phyloP scores from a whole-genome alignment of 148 eudicot species.

The Camellia japonica region DNA sequence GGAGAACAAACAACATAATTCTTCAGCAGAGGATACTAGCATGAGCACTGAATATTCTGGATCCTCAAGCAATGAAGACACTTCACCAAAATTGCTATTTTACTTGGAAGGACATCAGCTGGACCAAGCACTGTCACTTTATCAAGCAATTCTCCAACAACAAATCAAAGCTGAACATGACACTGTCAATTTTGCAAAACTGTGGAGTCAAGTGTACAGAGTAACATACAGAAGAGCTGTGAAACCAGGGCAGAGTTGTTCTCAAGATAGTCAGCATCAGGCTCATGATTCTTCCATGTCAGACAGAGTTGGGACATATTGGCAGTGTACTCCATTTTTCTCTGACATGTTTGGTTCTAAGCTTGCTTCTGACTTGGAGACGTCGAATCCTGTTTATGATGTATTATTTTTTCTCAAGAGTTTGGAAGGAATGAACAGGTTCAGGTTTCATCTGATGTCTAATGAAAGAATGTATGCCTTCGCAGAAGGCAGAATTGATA shows the following conservation, averaged over 20 bases:
- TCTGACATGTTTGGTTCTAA: constrained; percentile 35
- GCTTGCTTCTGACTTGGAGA: constrained; percentile 45
- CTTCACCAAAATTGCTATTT: constrained; percentile 53
- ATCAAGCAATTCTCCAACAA: constrained; percentile 67
- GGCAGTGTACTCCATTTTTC: constrained; percentile 43
- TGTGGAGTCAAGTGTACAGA: constrained; percentile 64
- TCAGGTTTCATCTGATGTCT: constrained; percentile 56
- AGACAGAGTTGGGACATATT: constrained; percentile 22
- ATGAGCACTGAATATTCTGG: constrained; percentile 26
- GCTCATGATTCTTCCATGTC: constrained; percentile 22
- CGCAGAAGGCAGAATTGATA: constrained; percentile 55
- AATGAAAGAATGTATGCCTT: constrained; percentile 51
- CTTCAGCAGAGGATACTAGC: constrained; percentile 36
- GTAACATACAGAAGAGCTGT: constrained; percentile 52
- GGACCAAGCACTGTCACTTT: constrained; percentile 50
- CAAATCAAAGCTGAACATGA: constrained; percentile 40
- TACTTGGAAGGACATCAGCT: constrained; percentile 64
- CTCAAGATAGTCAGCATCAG: constrained; percentile 9
- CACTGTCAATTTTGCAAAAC: constrained; percentile 29
- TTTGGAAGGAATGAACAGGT: constrained; percentile 75
- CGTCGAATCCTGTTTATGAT: constrained; percentile 54
- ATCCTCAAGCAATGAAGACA: constrained; percentile 29
- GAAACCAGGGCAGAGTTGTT: constrained; percentile 21
- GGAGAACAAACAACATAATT: constrained; percentile 28
- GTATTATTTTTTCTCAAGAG: constrained; percentile 59